Evolutionary conservation across 345 rosid genomes (phyloP), one percentile per base, ranked within the genome.

Genomic region (Pelargonium nanum): DNA sequence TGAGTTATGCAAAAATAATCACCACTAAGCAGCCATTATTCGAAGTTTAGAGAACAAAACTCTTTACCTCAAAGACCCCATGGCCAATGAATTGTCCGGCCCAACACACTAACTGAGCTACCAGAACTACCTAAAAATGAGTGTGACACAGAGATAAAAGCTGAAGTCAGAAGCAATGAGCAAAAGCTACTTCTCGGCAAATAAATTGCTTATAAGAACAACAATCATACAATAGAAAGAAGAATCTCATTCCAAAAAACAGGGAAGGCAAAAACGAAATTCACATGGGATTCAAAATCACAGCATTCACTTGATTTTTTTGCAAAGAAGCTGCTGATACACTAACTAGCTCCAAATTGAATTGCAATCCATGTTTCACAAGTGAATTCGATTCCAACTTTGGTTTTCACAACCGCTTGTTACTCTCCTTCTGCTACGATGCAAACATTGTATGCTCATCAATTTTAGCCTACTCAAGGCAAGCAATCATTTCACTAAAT

Each of bases 61-160:
- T 16, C 54, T 28, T 60, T 59, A 82, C 91, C 84, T 82, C 91
- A 55, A 74, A 85, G 53, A 82, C 72, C 19, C 84, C 83, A 26
- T 80, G 87, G 55, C 91, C 87, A 19, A 85, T 70, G 74, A 80
- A 80, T 68, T 80, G 85, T 60, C 85, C 85, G 20, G 79, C 66
- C 91, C 91, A 85, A 59, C 87, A 85, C 53, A 77, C 32, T 24
- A 85, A 21, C 69, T 85, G 84, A 72, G 80, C 68, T 24, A 65
- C 80, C 53, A 82, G 71, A 65, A 78, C 81, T 26, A 82, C 82
- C 87, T 80, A 71, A 54, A 57, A 55, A 17, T 19, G 26, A 19
- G 5, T 16, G 25, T 24, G 4, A 12, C 12, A 5, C 16, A 7
- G 26, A 22, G 40, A 25, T 16, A n/a, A 19, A 22, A 56, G 16